These are phyloP conservation scores for Chrysosporium queenslandicum DNA, from an alignment of 2,329 filamentous ascomycete genomes.

Conservation along the genomic window DNA sequence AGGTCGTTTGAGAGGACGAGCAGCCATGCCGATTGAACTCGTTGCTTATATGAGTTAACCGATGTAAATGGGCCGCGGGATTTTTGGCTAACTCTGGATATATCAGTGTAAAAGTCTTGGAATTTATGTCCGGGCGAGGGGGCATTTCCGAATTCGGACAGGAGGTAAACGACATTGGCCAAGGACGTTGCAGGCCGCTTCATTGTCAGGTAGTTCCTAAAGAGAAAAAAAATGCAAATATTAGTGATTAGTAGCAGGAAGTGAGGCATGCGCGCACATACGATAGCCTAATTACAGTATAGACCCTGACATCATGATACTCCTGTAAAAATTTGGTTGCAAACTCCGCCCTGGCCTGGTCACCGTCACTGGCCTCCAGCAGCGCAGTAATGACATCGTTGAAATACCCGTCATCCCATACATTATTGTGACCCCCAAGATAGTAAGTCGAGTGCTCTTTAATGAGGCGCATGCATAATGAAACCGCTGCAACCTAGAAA, in stretches of 20 bases:
- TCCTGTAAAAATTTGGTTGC: constrained; percentile 66
- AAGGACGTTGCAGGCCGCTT: constrained; percentile 24
- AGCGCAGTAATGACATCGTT: constrained; percentile 54
- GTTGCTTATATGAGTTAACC: constrained; percentile 61
- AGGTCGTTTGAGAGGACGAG: constrained; percentile 58
- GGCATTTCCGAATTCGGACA: constrained; percentile 53
- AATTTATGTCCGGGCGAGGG: constrained; percentile 41
- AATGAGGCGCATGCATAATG: constrained; percentile 70
- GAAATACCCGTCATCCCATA: constrained; percentile 60
- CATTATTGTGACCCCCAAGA: constrained; percentile 52
- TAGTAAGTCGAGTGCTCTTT: constrained; percentile 64
- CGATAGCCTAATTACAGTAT: constrained; percentile 65
- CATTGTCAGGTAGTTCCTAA: constrained; percentile 29
- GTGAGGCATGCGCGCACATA: constrained; percentile 37
- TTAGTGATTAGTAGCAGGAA: constrained; percentile 2
- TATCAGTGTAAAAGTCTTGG: constrained; percentile 30
- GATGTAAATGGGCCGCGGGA: constrained; percentile 58
- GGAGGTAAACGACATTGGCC: constrained; percentile 31
- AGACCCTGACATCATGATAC: constrained; percentile 76
- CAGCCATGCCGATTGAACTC: constrained; percentile 80
- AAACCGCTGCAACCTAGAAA: constrained; percentile 56
- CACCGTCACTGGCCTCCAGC: constrained; percentile 46
- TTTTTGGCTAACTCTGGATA: constrained; percentile 45
- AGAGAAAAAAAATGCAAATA: neutral
- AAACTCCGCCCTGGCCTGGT: constrained; percentile 59